A percentile compares a stretch with the other conserved stretches of the same genome.
Evolutionary conservation across 345 rosid genomes (phyloP).

Genomic region (Populus deltoides): DNA sequence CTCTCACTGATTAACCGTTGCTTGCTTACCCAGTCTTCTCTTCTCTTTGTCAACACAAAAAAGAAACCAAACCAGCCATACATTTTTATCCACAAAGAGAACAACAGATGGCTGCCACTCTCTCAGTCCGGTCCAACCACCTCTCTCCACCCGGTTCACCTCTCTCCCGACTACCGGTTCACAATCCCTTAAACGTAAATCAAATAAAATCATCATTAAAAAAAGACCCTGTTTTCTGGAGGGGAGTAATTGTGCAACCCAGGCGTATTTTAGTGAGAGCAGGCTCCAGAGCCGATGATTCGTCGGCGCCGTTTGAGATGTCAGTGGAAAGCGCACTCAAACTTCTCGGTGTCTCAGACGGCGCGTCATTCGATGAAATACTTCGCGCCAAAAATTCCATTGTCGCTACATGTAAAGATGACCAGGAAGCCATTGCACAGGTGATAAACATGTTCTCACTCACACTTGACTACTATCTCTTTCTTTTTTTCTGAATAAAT

Average conservation of each 20-base stretch:
- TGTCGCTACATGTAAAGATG: slow-evolving; percentile 70
- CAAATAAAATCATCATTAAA: slow-evolving; percentile 16
- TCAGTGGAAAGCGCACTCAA: slow-evolving; percentile 90
- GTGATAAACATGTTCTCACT: slow-evolving; percentile 25
- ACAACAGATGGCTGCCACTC: slow-evolving; percentile 62
- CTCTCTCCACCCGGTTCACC: slow-evolving; percentile 35
- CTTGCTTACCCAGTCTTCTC: neutral
- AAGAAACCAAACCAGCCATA: neutral
- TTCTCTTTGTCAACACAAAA: neutral
- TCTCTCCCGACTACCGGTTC: slow-evolving; percentile 33
- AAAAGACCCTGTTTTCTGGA: slow-evolving; percentile 34
- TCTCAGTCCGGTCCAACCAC: slow-evolving; percentile 69
- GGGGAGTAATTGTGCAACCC: slow-evolving; percentile 25
- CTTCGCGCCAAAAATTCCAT: slow-evolving; percentile 89
- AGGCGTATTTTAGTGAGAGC: slow-evolving; percentile 45
- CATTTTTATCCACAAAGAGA: slow-evolving; percentile 15
- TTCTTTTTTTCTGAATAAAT: neutral
- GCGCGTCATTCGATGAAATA: slow-evolving; percentile 85
- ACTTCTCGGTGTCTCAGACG: slow-evolving; percentile 87
- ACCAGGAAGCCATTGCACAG: slow-evolving; percentile 76
- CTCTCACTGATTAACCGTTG: neutral
- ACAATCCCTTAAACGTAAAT: slow-evolving; percentile 4
- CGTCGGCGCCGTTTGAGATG: slow-evolving; percentile 86
- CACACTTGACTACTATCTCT: neutral
- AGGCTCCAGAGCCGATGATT: slow-evolving; percentile 81